phyloP scores from a whole-genome alignment of 345 rosid species.

The Camelina laxa region DNA sequence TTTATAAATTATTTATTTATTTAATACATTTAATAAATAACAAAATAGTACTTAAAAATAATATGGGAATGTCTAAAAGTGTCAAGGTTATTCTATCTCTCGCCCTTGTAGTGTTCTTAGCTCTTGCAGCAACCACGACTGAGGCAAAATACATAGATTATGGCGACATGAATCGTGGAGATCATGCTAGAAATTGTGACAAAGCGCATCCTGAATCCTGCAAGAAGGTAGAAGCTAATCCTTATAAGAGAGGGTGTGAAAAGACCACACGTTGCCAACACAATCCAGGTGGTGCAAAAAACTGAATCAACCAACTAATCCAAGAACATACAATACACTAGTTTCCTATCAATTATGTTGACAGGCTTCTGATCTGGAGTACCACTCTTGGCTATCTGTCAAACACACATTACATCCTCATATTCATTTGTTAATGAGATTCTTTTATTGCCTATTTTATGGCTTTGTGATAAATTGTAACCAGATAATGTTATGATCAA shows the following conservation, averaged over 20 bases:
- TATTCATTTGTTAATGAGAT: background rate
- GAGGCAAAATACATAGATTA: slow-evolving; percentile 20
- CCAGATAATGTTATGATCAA: background rate
- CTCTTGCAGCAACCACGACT: slow-evolving; percentile 16
- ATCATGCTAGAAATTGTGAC: background rate
- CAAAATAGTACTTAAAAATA: background rate
- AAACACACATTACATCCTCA: background rate
- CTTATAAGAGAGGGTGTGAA: slow-evolving; percentile 29
- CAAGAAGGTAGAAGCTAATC: slow-evolving; percentile 18
- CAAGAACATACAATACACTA: background rate
- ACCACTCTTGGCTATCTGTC: background rate
- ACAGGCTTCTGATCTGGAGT: background rate
- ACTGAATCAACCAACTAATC: background rate
- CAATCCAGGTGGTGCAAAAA: background rate
- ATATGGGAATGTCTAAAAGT: slow-evolving; percentile 38
- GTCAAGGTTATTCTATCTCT: slow-evolving; percentile 13
- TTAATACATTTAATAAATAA: slow-evolving; percentile 1
- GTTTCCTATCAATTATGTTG: background rate
- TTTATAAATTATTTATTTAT: slow-evolving; percentile 12
- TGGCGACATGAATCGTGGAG: background rate
- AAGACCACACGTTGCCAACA: background rate
- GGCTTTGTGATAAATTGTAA: slow-evolving; percentile 13
- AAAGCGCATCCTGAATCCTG: background rate
- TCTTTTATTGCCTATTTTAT: background rate
- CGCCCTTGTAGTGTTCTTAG: slow-evolving; percentile 11